Evolutionary conservation across 768 basidiomycete genomes (phyloP), one percentile per base, ranked within the genome.

Genomic region (Strobilomyces echinocephalus): DNA sequence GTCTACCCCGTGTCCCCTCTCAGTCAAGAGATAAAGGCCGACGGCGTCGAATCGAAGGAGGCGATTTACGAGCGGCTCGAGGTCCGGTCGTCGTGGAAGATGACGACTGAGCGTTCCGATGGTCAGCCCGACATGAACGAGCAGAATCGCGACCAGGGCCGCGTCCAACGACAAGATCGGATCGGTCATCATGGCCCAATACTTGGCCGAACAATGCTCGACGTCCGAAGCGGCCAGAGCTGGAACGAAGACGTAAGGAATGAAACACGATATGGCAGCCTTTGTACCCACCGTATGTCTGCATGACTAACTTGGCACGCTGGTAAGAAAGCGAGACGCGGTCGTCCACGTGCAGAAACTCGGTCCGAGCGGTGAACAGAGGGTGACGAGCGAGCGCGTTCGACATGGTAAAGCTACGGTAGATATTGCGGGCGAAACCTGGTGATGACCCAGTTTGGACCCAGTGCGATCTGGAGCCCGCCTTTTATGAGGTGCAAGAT

Each of bases 1-100:
- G 43, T 83, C 82, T n/a, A 83, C 65, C 14, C 81, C 82, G 53
- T 84, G 83, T 1, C 79, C 81, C 9, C 79, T 74, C 67, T 82
- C 82, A 0, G 78, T 76, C 40, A 82, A 66, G 43, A 81, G 74
- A 56, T 76, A 82, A 38, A 80, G 70, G 1, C 81, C 80, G 45
- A 79, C 74, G 14, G 75, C 77, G 20, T 82, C 79, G 39, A 82
- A 78, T 20, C 74, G 72, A 38, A 83, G 64, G n/a, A 83, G 67
- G 33, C 74, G 67, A 43, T 80, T 69, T 8, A 83, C 73, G 5
- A 82, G 67, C 6, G 76, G 74, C 41, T 67, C 69, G 21, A 83
- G 67, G 58, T 82, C 80, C 5, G 79, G 79, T 10, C 80, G 74
- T 35, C 58, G 69, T 46, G 69, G 69, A 33, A 81, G 64, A 66